Evolutionary conservation across 108 stramenopile genomes (phyloP).

Genomic region (Cyclotella choctawhatcheeana): DNA sequence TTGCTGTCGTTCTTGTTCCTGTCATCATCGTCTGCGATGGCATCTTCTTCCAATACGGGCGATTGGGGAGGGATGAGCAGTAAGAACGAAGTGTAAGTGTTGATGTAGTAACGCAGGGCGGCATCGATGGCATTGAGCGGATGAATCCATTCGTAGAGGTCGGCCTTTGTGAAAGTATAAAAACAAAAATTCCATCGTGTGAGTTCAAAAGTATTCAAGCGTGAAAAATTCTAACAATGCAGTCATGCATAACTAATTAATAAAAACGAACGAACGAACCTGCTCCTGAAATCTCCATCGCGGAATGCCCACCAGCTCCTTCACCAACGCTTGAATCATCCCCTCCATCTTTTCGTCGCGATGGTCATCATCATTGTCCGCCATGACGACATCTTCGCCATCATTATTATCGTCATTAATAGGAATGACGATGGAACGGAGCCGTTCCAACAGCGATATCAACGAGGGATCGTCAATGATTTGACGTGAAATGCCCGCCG

Average conservation of each 20-base stretch:
- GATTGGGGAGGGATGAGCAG: constrained; percentile 50
- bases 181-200: not conserved
- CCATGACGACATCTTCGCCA: constrained; percentile 15
- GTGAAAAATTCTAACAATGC: constrained; percentile 2
- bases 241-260: not conserved
- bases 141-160: constrained; percentile 84
- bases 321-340: constrained; percentile 62
- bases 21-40: too few species aligned
- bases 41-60: not conserved
- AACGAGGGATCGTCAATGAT: constrained; percentile 72
- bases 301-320: constrained; percentile 54
- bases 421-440: constrained; percentile 27
- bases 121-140: constrained; percentile 85
- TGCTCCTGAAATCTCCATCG: constrained; percentile 81
- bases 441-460: constrained; percentile 32
- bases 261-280: constrained; percentile 49
- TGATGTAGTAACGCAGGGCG: constrained; percentile 58
- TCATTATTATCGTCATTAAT: not conserved
- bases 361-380: constrained; percentile 8
- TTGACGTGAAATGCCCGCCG: constrained; percentile 66
- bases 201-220: not conserved
- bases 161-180: constrained; percentile 57
- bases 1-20: constrained; percentile 35
- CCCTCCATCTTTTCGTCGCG: not conserved
- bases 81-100: constrained; percentile 64